phyloP scores from a whole-genome alignment of 371 early-diverging fungal species.

The Massospora cicadina region DNA sequence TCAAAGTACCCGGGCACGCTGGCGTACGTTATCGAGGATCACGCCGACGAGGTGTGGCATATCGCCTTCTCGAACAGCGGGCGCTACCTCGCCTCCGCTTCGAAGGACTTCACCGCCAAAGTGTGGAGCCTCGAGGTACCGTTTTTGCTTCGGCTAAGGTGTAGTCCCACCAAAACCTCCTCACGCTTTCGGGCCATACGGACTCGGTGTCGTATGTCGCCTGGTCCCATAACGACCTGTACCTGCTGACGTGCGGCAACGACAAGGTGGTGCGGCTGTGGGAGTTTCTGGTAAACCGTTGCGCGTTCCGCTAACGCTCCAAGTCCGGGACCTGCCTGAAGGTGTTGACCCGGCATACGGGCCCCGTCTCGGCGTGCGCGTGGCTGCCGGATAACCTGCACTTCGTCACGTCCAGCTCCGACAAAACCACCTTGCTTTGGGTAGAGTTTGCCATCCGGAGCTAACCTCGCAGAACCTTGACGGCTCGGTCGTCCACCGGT shows the following conservation, averaged over 20 bases:
- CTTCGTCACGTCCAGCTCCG: constrained; percentile 65
- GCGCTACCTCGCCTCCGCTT: constrained; percentile 68
- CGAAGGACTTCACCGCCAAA: constrained; percentile 67
- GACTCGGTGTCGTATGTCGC: constrained; percentile 40
- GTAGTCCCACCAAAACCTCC: constrained; percentile 5
- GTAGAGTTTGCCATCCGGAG: constrained; percentile 12
- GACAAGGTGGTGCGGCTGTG: constrained; percentile 64
- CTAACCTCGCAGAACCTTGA: constrained; percentile 22
- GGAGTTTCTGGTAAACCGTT: constrained; percentile 42
- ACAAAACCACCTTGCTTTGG: constrained; percentile 62
- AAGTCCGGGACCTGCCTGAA: constrained; percentile 25
- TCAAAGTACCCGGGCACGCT: constrained; percentile 28
- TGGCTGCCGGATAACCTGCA: constrained; percentile 59
- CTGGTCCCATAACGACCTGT: constrained; percentile 76
- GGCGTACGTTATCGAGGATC: constrained; percentile 48
- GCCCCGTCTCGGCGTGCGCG: constrained; percentile 58
- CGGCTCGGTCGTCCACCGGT: constrained; percentile 40
- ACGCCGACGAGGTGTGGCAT: constrained; percentile 91
- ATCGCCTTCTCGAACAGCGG: constrained; percentile 78
- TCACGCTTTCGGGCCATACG: constrained; percentile 10
- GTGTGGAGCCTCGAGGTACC: constrained; percentile 49
- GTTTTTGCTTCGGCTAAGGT: constrained; percentile 4
- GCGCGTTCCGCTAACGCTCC: background rate
- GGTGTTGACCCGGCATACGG: constrained; percentile 37
- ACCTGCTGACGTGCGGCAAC: constrained; percentile 57